phyloP scores from a whole-genome alignment of 352 stramenopile species.

The Phytophthora ohioensis region DNA sequence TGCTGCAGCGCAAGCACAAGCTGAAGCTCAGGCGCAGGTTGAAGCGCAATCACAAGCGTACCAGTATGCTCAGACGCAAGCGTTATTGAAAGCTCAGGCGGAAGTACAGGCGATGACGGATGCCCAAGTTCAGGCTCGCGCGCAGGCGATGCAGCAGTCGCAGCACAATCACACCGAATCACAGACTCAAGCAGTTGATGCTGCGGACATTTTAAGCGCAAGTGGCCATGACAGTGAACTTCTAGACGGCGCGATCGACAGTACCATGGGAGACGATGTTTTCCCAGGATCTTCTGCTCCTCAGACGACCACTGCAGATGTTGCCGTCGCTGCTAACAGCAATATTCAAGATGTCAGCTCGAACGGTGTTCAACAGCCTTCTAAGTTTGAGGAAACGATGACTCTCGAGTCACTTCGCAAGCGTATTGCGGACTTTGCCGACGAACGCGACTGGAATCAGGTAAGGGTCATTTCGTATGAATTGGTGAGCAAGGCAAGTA shows the following conservation, averaged over 20 bases:
- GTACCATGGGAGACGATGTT: conserved; percentile 51
- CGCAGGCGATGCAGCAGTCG: conserved; percentile 41
- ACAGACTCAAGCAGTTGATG: conserved; percentile 39
- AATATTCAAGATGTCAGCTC: conserved; percentile 10
- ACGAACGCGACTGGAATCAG: conserved; percentile 74
- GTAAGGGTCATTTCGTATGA: conserved; percentile 50
- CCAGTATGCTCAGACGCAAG: conserved; percentile 42
- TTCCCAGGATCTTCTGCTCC: conserved; percentile 43
- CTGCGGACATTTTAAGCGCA: conserved; percentile 53
- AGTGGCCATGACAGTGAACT: conserved; percentile 65
- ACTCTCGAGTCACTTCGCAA: conserved; percentile 67
- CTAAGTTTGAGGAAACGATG: conserved; percentile 66
- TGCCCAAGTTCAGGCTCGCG: conserved; percentile 32
- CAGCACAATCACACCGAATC: conserved; percentile 32
- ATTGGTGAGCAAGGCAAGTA: not conserved
- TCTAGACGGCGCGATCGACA: conserved; percentile 64
- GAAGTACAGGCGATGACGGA: conserved; percentile 38
- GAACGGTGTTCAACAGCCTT: conserved; percentile 14
- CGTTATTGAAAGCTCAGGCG: conserved; percentile 31
- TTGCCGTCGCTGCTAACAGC: conserved; percentile 30
- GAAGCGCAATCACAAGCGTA: conserved; percentile 51
- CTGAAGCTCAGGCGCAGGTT: conserved; percentile 40
- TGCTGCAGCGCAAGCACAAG: conserved; percentile 42
- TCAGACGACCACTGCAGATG: conserved; percentile 36
- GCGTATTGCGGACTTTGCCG: conserved; percentile 62